Conservation (phyloP, 768 basidiomycete genomes). For the Leccinum imitatum region DNA sequence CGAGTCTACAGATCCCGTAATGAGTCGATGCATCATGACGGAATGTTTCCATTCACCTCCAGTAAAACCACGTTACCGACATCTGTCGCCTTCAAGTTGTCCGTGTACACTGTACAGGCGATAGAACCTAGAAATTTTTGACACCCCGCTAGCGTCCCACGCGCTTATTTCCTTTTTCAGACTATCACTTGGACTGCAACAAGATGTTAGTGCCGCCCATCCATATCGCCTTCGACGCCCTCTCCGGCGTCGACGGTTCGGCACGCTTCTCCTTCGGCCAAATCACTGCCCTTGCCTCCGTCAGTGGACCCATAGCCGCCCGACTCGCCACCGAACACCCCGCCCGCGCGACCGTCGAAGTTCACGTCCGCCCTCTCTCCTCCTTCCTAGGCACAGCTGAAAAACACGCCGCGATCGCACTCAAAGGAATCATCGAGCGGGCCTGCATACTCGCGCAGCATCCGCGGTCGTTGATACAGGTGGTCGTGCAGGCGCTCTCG, state of each 20-base stretch:
- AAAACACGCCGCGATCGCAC: constrained; percentile 52
- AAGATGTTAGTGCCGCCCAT: constrained; percentile 12
- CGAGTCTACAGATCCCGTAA: neutral
- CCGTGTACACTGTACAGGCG: too few relatives aligned
- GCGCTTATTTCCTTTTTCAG: neutral
- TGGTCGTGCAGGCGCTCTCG: constrained; percentile 68
- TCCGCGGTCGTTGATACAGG: constrained; percentile 73
- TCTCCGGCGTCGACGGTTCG: constrained; percentile 76
- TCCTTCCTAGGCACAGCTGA: constrained; percentile 69
- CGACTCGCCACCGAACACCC: constrained; percentile 67
- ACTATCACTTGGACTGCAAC: neutral
- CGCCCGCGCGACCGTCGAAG: constrained; percentile 73
- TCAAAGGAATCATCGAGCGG: constrained; percentile 60
- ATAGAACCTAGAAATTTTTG: too few relatives aligned
- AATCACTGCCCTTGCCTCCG: constrained; percentile 56
- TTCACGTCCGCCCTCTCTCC: constrained; percentile 66
- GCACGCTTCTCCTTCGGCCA: constrained; percentile 53
- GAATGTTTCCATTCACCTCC: too few relatives aligned
- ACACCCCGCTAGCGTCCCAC: neutral
- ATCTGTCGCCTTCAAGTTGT: too few relatives aligned
- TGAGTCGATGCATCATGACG: too few relatives aligned
- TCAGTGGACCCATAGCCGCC: constrained; percentile 82
- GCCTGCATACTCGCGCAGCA: constrained; percentile 63
- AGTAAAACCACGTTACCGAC: too few relatives aligned
- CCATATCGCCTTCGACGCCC: constrained; percentile 51